Evolutionary conservation across 2,329 filamentous ascomycete genomes (phyloP).

Genomic region (Aureobasidium sp.): DNA sequence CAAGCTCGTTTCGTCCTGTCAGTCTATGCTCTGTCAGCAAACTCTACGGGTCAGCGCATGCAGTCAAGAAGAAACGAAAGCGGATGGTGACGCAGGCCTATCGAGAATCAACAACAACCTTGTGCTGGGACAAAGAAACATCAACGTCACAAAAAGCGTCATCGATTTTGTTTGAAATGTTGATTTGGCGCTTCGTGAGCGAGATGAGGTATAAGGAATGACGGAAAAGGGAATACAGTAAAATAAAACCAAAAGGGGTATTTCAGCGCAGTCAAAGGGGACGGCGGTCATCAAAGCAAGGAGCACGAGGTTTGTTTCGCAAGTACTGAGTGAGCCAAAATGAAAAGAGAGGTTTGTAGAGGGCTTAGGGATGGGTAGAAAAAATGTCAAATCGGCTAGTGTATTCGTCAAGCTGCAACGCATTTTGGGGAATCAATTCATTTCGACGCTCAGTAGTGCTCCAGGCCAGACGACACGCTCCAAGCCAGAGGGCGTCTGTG

Average conservation of each 20-base stretch:
- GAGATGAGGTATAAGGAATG: conserved; percentile 7
- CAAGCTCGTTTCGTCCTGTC: not conserved
- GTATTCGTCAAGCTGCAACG: conserved; percentile 18
- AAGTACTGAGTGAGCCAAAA: conserved; percentile 2
- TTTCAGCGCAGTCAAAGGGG: conserved; percentile 11
- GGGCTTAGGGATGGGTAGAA: not conserved
- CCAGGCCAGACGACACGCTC: conserved; percentile 14
- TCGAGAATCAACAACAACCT: not conserved
- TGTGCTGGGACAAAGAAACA: not conserved
- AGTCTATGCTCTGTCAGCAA: not conserved
- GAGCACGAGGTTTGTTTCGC: conserved; percentile 4
- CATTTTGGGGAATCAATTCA: conserved; percentile 19
- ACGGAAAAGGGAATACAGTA: conserved; percentile 8
- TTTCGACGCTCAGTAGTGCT: conserved; percentile 17
- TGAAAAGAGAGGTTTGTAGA: not conserved
- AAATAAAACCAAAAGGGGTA: conserved; percentile 14
- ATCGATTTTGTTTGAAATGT: not conserved
- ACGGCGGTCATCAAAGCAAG: not conserved
- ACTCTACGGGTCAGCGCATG: not conserved
- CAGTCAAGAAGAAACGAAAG: not conserved
- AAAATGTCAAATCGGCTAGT: conserved; percentile 16
- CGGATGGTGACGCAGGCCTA: not conserved
- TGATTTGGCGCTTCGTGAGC: conserved; percentile 7
- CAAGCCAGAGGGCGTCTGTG: conserved; percentile 16
- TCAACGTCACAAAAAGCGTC: not conserved